Conservation (phyloP, 2,329 filamentous ascomycete genomes). For the Fusarium azukiicola region DNA sequence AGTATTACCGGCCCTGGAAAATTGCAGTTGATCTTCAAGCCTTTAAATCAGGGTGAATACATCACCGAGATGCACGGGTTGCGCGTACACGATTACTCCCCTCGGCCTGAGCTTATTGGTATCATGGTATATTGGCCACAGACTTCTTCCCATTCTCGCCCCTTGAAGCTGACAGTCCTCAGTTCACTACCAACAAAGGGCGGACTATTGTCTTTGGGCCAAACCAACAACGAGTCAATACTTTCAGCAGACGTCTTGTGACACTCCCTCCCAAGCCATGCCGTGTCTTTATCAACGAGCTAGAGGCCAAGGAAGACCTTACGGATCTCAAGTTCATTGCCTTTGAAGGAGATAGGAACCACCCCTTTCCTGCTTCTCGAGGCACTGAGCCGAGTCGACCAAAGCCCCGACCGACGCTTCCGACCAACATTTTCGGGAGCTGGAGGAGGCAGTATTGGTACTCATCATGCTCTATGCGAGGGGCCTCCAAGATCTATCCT, state of each 20-base stretch:
- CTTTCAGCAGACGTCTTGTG: not conserved
- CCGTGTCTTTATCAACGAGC: not conserved
- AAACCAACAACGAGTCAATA: too few relatives aligned
- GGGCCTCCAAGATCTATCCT: not conserved
- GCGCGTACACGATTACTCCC: not conserved
- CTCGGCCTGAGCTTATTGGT: not conserved
- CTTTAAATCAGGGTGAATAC: not conserved
- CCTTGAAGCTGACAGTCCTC: not conserved
- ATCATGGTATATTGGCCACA: not conserved
- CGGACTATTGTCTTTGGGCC: not conserved
- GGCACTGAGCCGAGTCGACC: not conserved
- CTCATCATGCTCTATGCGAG: not conserved
- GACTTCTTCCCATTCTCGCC: not conserved
- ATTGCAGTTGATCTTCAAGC: not conserved
- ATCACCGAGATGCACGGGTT: not conserved
- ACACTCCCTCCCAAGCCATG: not conserved
- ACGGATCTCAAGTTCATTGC: not conserved
- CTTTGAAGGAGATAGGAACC: not conserved
- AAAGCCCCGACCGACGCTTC: not conserved
- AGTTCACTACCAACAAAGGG: not conserved
- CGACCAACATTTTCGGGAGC: not conserved
- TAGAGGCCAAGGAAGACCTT: not conserved
- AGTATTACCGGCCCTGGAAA: not conserved
- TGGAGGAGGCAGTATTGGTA: not conserved
- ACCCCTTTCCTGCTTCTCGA: conserved; percentile 1